Evolutionary conservation across 805 yeast genomes (phyloP).

Genomic region (Teunomyces kruisii): DNA sequence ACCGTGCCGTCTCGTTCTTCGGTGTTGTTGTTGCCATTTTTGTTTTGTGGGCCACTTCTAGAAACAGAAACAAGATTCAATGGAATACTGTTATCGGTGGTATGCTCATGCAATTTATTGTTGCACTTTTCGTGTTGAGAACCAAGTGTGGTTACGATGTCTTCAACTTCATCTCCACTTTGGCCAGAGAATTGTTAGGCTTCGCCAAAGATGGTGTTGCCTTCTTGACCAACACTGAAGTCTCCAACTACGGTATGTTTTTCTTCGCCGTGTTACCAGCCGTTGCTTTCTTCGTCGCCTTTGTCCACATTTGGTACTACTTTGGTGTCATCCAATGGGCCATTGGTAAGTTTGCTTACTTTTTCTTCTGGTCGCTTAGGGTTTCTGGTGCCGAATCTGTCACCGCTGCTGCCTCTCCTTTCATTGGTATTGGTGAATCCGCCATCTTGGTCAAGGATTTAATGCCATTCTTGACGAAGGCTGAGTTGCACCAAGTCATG

Average conservation of each 20-base stretch:
- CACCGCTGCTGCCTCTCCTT: constrained; percentile 67
- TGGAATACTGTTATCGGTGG: constrained; percentile 65
- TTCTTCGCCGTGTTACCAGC: constrained; percentile 62
- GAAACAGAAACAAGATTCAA: constrained; percentile 43
- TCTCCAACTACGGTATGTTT: constrained; percentile 45
- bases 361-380: constrained; percentile 59
- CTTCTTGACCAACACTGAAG: constrained; percentile 46
- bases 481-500: constrained; percentile 64
- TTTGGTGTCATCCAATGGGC: constrained; percentile 62
- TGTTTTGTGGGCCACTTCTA: constrained; percentile 46
- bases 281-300: constrained; percentile 62
- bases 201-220: constrained; percentile 64
- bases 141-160: constrained; percentile 60
- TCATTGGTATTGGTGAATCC: constrained; percentile 65
- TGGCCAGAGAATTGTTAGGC: constrained; percentile 56
- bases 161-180: constrained; percentile 57
- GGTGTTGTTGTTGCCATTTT: constrained; percentile 50
- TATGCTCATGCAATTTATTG: constrained; percentile 56
- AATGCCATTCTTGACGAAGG: constrained; percentile 56
- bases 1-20: constrained; percentile 58
- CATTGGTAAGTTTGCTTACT: constrained; percentile 53
- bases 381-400: constrained; percentile 66
- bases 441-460: constrained; percentile 62
- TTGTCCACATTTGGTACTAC: constrained; percentile 59
- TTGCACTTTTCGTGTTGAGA: constrained; percentile 61